Conservation (phyloP, 495 filamentous ascomycete genomes). For the Bathelium albidoporum region DNA sequence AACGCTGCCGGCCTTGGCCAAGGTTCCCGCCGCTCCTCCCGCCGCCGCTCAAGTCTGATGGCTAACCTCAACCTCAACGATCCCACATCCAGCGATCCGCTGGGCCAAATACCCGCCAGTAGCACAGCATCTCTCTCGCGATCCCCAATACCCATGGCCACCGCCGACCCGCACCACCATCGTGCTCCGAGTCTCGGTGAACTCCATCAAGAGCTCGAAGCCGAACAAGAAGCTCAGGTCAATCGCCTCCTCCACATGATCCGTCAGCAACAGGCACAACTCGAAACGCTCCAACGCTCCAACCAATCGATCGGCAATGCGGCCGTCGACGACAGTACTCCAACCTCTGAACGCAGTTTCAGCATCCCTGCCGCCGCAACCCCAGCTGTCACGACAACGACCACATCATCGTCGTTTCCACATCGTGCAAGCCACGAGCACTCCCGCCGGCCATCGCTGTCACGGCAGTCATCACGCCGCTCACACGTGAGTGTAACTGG, state of each 20-base stretch:
- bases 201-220: slow-evolving; percentile 88
- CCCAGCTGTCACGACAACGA: slow-evolving; percentile 25
- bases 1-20: slow-evolving; percentile 60
- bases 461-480: slow-evolving; percentile 39
- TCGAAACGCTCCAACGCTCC: slow-evolving; percentile 24
- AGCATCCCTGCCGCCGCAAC: slow-evolving; percentile 35
- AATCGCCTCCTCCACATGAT: slow-evolving; percentile 88
- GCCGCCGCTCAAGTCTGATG: slow-evolving; percentile 56
- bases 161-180: slow-evolving; percentile 34
- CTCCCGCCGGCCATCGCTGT: slow-evolving; percentile 22
- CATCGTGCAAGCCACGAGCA: slow-evolving; percentile 32
- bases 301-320: slow-evolving; percentile 25
- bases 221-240: slow-evolving; percentile 92
- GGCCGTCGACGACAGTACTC: slow-evolving; percentile 57
- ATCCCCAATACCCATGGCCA: slow-evolving; percentile 6
- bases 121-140: slow-evolving; percentile 33
- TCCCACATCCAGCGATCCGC: slow-evolving; percentile 48
- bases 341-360: slow-evolving; percentile 52
- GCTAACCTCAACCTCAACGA: slow-evolving; percentile 69
- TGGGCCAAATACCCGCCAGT: slow-evolving; percentile 27
- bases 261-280: slow-evolving; percentile 69
- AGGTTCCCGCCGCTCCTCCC: slow-evolving; percentile 47
- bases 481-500: slow-evolving; percentile 16
- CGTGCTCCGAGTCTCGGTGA: slow-evolving; percentile 80
- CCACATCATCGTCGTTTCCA: slow-evolving; percentile 38